phyloP scores from a whole-genome alignment of 2,329 filamentous ascomycete genomes.

The Madurella fahalii region DNA sequence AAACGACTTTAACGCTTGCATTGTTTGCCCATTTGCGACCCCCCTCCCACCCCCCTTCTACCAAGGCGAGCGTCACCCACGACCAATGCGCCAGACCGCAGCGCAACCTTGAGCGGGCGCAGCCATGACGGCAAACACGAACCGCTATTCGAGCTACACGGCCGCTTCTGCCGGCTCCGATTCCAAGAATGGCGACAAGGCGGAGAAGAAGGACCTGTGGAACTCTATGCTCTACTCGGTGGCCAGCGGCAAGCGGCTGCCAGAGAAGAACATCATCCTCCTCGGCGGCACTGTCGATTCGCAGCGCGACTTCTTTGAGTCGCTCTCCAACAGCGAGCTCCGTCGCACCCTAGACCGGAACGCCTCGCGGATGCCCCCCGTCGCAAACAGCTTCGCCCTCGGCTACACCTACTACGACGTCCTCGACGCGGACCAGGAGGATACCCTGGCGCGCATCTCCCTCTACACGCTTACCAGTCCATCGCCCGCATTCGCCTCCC shows the following conservation, averaged over 20 bases:
- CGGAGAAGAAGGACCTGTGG: slow-evolving; percentile 85
- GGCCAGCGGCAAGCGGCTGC: slow-evolving; percentile 82
- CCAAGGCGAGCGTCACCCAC: neutral
- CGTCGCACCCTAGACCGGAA: slow-evolving; percentile 52
- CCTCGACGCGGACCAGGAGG: slow-evolving; percentile 88
- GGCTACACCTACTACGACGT: slow-evolving; percentile 96
- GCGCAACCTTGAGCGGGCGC: slow-evolving; percentile 11
- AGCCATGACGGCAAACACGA: slow-evolving; percentile 49
- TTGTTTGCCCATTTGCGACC: neutral
- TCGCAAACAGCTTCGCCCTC: slow-evolving; percentile 87
- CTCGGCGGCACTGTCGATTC: slow-evolving; percentile 79
- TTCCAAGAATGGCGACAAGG: slow-evolving; percentile 53
- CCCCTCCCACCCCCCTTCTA: neutral
- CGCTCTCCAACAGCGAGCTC: slow-evolving; percentile 51
- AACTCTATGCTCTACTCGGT: slow-evolving; percentile 87
- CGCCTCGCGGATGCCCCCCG: slow-evolving; percentile 62
- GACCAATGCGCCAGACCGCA: slow-evolving; percentile 11
- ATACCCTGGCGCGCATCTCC: slow-evolving; percentile 84
- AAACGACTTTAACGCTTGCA: neutral
- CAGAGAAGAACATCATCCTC: slow-evolving; percentile 86
- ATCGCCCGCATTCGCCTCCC: slow-evolving; percentile 74
- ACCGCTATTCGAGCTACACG: slow-evolving; percentile 57
- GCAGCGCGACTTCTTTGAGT: slow-evolving; percentile 78
- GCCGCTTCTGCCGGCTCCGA: slow-evolving; percentile 51
- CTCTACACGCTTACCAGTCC: slow-evolving; percentile 85